These are phyloP conservation scores for Nemania sp. DNA, from an alignment of 2,329 filamentous ascomycete species.

Conservation along the genomic window DNA sequence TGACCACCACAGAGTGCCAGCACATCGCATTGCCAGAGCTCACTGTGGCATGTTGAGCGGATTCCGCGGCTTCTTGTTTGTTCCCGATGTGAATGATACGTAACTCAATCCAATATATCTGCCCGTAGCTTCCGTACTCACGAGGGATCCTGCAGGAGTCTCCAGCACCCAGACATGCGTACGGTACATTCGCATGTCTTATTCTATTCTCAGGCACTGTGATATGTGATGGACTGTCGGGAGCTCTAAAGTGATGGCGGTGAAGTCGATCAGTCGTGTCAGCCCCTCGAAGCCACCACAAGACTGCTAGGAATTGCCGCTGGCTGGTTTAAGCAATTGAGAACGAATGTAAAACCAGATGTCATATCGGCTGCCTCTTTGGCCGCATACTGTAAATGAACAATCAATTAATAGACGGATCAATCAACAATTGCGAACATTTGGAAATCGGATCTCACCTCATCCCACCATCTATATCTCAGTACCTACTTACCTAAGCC, in stretches of 20 bases:
- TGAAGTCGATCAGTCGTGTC: not conserved
- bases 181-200: not conserved
- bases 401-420: not conserved
- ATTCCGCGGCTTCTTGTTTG: not conserved
- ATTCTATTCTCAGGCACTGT: not conserved
- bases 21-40: not conserved
- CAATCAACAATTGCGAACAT: not conserved
- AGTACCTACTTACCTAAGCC: constrained; percentile 1
- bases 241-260: not conserved
- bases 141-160: not conserved
- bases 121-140: constrained; percentile 1
- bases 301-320: not conserved
- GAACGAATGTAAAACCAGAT: not conserved
- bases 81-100: constrained; percentile 3
- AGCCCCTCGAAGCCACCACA: not conserved
- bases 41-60: not conserved
- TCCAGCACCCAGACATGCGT: too few relatives aligned
- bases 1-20: too few relatives aligned
- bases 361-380: not conserved
- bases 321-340: not conserved
- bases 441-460: constrained; percentile 16
- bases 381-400: too few relatives aligned
- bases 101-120: not conserved
- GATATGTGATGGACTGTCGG: too few relatives aligned
- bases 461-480: not conserved